Conservation (phyloP, 2,329 filamentous ascomycete genomes). For the Ceratocystis ficicola region DNA sequence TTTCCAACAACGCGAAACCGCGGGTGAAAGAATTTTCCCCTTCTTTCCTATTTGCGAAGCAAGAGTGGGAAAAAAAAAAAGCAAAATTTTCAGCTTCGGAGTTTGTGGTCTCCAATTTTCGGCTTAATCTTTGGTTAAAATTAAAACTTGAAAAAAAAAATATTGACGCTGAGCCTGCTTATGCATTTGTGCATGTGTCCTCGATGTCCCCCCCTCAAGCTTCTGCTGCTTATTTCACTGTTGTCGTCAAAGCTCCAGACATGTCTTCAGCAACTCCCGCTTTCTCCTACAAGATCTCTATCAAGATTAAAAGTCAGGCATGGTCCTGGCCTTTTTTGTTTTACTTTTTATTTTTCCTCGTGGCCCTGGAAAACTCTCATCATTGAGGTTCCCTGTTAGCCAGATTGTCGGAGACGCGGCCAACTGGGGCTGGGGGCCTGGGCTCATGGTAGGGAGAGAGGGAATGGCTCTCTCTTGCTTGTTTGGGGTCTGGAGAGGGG, state of each 20-base stretch:
- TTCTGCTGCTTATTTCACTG: no score
- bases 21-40: not conserved
- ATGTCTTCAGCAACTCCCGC: no score
- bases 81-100: not conserved
- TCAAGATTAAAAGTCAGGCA: not conserved
- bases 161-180: not conserved
- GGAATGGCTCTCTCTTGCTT: not conserved
- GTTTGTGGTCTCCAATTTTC: not conserved
- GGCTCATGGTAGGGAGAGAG: not conserved
- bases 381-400: not conserved
- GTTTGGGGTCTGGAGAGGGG: not conserved
- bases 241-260: no score
- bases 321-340: not conserved
- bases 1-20: not conserved
- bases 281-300: no score
- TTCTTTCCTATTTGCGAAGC: not conserved
- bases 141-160: not conserved
- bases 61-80: not conserved
- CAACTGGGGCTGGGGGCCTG: not conserved
- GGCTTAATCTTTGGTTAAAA: not conserved
- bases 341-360: no score
- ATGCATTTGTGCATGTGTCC: not conserved
- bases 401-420: conserved; percentile 2
- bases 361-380: no score
- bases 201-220: no score